phyloP scores from a whole-genome alignment of 257 asterid species.

The Solanum chmielewskii region DNA sequence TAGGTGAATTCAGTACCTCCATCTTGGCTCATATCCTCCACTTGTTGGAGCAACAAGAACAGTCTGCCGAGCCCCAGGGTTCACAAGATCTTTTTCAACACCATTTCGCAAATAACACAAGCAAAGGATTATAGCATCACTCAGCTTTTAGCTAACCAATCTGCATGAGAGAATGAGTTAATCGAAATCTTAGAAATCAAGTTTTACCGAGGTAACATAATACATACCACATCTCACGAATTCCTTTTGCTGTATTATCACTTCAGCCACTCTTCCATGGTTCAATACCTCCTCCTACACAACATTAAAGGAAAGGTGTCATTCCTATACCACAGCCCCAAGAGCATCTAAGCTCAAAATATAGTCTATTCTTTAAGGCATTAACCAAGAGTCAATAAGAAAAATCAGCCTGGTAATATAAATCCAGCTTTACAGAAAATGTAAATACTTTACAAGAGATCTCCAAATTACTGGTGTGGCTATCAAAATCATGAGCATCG shows the following conservation, averaged over 20 bases:
- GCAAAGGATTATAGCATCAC: constrained; percentile 71
- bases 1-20: constrained; percentile 49
- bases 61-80: constrained; percentile 59
- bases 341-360: background rate
- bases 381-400: constrained; percentile 82
- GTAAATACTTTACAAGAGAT: background rate
- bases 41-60: constrained; percentile 74
- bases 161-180: constrained; percentile 18
- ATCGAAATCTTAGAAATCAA: background rate
- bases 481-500: background rate
- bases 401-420: constrained; percentile 80
- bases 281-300: constrained; percentile 78
- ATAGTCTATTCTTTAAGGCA: background rate
- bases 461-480: background rate
- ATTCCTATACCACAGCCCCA: background rate
- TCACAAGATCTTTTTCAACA: constrained; percentile 82
- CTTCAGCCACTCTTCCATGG: constrained; percentile 88
- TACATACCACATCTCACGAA: constrained; percentile 59
- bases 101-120: constrained; percentile 70
- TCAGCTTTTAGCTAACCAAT: constrained; percentile 82
- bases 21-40: constrained; percentile 46
- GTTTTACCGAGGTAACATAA: background rate
- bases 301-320: background rate
- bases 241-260: constrained; percentile 94
- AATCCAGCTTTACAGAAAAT: constrained; percentile 64